Conservation (phyloP, 2,329 filamentous ascomycete genomes). For the Pyricularia pennisetigena region DNA sequence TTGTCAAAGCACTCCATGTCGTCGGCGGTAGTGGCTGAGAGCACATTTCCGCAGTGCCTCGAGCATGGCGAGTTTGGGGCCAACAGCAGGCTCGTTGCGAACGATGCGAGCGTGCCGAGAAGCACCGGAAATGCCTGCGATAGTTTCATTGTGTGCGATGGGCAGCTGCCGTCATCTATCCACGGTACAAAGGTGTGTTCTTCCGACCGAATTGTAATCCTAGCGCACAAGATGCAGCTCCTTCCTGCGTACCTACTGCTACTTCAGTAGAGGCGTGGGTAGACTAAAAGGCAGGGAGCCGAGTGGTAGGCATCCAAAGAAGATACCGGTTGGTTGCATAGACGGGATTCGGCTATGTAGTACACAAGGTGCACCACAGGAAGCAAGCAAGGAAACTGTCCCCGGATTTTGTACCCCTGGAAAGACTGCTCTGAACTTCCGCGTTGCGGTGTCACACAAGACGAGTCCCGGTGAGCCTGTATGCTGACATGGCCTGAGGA, state of each 20-base stretch:
- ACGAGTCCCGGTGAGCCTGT: not conserved
- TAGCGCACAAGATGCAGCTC: not conserved
- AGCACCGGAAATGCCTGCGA: slow-evolving; percentile 9
- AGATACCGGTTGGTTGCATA: not conserved
- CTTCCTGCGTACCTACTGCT: not conserved
- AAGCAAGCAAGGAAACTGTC: not conserved
- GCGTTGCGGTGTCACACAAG: not conserved
- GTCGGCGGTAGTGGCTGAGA: slow-evolving; percentile 29
- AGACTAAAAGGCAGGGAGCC: not conserved
- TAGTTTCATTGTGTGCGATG: not conserved
- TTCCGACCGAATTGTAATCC: not conserved
- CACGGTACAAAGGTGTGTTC: not conserved
- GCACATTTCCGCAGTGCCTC: slow-evolving; percentile 42
- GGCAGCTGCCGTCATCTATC: not conserved
- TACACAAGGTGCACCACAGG: not conserved
- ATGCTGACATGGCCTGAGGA: not conserved
- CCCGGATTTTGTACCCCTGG: not conserved
- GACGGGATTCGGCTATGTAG: not conserved
- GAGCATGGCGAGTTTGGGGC: slow-evolving; percentile 38
- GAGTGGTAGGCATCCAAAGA: not conserved
- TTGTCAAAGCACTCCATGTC: slow-evolving; percentile 39
- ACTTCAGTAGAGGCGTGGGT: not conserved
- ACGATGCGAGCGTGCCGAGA: slow-evolving; percentile 9
- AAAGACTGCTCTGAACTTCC: not conserved
- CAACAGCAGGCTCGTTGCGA: slow-evolving; percentile 27